Evolutionary conservation across 2,329 filamentous ascomycete genomes (phyloP).

Genomic region (Colletotrichum sidae): DNA sequence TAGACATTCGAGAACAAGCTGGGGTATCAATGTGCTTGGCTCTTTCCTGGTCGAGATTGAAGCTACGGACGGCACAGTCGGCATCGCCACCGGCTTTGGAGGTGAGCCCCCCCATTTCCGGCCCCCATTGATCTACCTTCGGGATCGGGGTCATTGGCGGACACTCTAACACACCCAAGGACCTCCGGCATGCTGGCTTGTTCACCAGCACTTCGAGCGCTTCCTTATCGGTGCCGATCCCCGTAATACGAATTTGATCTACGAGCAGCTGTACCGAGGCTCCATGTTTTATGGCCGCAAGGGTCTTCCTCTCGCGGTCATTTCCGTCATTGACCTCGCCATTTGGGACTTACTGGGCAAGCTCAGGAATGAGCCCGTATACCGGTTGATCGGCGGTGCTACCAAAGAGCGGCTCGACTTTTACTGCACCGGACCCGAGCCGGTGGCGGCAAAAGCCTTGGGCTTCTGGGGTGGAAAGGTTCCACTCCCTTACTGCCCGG

Average conservation of each 20-base stretch:
- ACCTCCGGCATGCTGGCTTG: conserved; percentile 92
- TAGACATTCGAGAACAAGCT: conserved; percentile 86
- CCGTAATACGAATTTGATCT: conserved; percentile 89
- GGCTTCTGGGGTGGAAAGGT: conserved; percentile 94
- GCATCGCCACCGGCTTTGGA: conserved; percentile 94
- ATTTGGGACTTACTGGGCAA: conserved; percentile 94
- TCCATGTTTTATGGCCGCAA: conserved; percentile 98
- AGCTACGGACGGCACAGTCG: conserved; percentile 89
- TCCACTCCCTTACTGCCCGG: conserved; percentile 88
- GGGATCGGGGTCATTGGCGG: conserved; percentile 1
- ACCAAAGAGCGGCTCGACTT: conserved; percentile 87
- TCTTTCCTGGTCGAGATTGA: conserved; percentile 94
- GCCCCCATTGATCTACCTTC: too few species aligned
- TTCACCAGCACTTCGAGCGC: conserved; percentile 91
- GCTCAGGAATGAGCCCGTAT: conserved; percentile 91
- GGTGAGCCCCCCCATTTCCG: conserved; percentile 55
- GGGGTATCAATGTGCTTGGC: conserved; percentile 95
- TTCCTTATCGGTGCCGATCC: conserved; percentile 92
- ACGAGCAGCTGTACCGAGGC: conserved; percentile 95
- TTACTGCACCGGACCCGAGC: conserved; percentile 94
- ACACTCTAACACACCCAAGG: conserved; percentile 53
- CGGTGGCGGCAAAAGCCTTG: conserved; percentile 82
- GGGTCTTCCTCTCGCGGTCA: conserved; percentile 88
- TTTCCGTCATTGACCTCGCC: conserved; percentile 93
- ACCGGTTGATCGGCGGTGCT: conserved; percentile 93